These are phyloP conservation scores for Microdochium paspali DNA, from an alignment of 2,329 filamentous ascomycete genomes.

Conservation along the genomic window DNA sequence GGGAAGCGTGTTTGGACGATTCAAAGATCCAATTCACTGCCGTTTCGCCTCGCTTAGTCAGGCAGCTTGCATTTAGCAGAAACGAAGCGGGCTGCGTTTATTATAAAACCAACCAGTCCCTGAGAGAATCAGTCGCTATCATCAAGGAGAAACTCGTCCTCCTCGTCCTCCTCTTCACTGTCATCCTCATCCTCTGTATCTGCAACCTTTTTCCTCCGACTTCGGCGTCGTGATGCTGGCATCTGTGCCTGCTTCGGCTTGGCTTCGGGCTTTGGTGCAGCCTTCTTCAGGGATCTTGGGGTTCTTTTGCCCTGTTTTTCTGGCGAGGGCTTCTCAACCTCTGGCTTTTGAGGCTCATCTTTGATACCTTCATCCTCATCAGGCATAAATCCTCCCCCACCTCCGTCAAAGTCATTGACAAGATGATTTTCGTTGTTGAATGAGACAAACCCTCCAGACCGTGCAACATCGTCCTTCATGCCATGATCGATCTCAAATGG, in stretches of 20 bases:
- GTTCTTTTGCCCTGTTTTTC: neutral
- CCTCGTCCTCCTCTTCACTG: neutral
- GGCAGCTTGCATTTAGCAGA: too few species aligned
- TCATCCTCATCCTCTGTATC: slow-evolving; percentile 1
- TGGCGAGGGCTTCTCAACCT: neutral
- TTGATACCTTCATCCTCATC: neutral
- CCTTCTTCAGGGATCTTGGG: slow-evolving; percentile 1
- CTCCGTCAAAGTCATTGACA: neutral
- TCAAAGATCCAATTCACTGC: too few species aligned
- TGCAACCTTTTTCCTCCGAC: slow-evolving; percentile 1
- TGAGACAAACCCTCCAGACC: neutral
- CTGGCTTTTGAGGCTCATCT: neutral
- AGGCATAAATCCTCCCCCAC: neutral
- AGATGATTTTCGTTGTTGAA: neutral
- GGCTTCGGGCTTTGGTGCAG: slow-evolving; percentile 5
- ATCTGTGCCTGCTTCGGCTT: slow-evolving; percentile 4
- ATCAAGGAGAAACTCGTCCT: neutral
- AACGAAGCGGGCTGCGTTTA: too few species aligned
- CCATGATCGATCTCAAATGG: neutral
- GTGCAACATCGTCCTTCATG: neutral
- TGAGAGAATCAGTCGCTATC: neutral
- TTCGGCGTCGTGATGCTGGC: slow-evolving; percentile 1
- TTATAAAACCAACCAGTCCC: neutral
- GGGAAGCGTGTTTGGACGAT: too few species aligned
- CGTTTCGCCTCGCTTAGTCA: too few species aligned